Conservation (phyloP, 2,329 filamentous ascomycete species). For the Paraphoma chrysanthemicola region DNA sequence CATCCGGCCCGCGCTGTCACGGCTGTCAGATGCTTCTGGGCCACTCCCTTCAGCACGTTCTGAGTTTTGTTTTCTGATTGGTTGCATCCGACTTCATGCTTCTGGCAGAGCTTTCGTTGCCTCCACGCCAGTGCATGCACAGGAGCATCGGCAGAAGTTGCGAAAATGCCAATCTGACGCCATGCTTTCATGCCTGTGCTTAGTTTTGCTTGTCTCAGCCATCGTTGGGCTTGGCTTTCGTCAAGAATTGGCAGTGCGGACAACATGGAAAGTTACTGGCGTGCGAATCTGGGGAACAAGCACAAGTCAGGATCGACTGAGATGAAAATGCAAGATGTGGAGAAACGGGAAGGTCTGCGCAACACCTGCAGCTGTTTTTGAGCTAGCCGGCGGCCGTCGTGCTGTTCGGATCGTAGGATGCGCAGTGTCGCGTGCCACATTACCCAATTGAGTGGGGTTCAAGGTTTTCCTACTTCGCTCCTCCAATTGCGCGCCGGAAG, state of each 20-base stretch:
- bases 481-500: conserved; percentile 18
- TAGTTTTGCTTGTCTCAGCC: conserved; percentile 25
- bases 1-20: conserved; percentile 3
- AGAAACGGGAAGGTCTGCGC: conserved; percentile 1
- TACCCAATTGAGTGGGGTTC: conserved; percentile 21
- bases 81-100: conserved; percentile 8
- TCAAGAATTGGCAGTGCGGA: conserved; percentile 3
- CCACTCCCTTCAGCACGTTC: conserved; percentile 20
- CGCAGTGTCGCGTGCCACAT: conserved; percentile 20
- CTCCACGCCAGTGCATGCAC: conserved; percentile 1
- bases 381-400: conserved; percentile 5
- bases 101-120: conserved; percentile 2
- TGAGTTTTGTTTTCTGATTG: conserved; percentile 16
- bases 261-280: not conserved
- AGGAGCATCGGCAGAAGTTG: not conserved
- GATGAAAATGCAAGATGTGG: not conserved
- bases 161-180: conserved; percentile 2
- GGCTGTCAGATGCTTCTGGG: conserved; percentile 6
- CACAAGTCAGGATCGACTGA: not conserved
- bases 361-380: not conserved
- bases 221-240: conserved; percentile 16
- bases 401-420: conserved; percentile 6
- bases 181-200: conserved; percentile 13
- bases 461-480: conserved; percentile 14
- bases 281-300: conserved; percentile 12